These are phyloP conservation scores for Torrubiella hemipterigena DNA, from an alignment of 2,329 filamentous ascomycete genomes.

Conservation along the genomic window DNA sequence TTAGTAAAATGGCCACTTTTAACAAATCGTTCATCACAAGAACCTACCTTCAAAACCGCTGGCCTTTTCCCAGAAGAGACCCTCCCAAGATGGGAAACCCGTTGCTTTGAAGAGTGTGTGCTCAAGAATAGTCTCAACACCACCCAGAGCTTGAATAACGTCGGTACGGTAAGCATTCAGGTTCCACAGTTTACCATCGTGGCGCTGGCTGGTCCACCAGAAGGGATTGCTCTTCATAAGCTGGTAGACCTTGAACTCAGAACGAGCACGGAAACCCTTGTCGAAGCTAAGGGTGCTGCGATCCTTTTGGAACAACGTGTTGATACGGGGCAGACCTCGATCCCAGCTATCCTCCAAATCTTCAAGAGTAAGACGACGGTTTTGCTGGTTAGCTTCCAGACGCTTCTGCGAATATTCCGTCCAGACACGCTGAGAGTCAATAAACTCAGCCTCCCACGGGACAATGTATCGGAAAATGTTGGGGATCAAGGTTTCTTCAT, in stretches of 20 bases:
- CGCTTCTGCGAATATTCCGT: conserved; percentile 98
- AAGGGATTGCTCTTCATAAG: conserved; percentile 99
- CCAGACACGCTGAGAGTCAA: conserved; percentile 97
- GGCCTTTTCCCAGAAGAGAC: conserved; percentile 77
- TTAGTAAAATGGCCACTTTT: no score
- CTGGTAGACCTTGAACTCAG: conserved; percentile 97
- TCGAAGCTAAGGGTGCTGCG: conserved; percentile 94
- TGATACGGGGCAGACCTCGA: conserved; percentile 91
- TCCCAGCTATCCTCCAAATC: conserved; percentile 99
- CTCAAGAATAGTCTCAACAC: conserved; percentile 95
- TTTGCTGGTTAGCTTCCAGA: conserved; percentile 93
- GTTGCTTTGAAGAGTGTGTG: conserved; percentile 96
- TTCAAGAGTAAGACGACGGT: conserved; percentile 84
- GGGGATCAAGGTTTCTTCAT: conserved; percentile 93
- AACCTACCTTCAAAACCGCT: conserved; percentile 43
- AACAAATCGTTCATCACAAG: no score
- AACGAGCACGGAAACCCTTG: conserved; percentile 90
- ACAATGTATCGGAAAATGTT: conserved; percentile 99
- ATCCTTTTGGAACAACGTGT: conserved; percentile 98
- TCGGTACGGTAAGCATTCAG: conserved; percentile 92
- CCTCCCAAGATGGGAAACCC: conserved; percentile 94
- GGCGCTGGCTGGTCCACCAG: conserved; percentile 97
- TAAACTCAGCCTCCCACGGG: conserved; percentile 97
- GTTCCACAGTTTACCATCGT: conserved; percentile 97
- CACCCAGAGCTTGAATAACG: conserved; percentile 89